Evolutionary conservation across 345 rosid genomes (phyloP), one percentile per base, ranked within the genome.

Genomic region (Lumnitzera racemosa): DNA sequence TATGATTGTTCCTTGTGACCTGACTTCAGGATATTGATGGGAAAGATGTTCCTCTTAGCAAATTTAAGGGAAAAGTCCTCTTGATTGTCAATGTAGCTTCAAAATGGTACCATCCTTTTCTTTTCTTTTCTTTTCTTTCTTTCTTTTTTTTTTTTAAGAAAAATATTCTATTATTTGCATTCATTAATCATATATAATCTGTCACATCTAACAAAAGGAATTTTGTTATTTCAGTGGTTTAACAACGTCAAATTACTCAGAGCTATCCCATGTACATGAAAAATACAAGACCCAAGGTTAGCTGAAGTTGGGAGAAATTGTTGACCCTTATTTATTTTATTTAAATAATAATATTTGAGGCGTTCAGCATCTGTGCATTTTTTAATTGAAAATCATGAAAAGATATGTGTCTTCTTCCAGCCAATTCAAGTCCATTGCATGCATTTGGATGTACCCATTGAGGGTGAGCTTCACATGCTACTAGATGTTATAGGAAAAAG

Each of bases 41-140:
- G 55, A 86, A 83, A 20, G 89, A 94, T 71, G 91, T 86, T 61
- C 57, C 95, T 68, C 82, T 90, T 67, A 76, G 76, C 73, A 80
- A 76, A 36, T 94, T 84, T 57, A 94, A 90, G 79, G 96, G 96
- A 55, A 90, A 88, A 70, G 86, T 66, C 72, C 81, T 94, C 57
- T 73, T 94, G 81, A 84, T 94, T 15, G 96, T 90, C 50, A 94
- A 94, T 63, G 99, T 94, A 41, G 99, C 99, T 77, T 94, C 99
- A 6, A 87, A 72, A 80, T 94, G 99, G 96, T 88, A 79, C 47
- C 20, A 20, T 20, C 20, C 20, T 20, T 20, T 20, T 20, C 20
- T 20, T 20, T 20, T 20, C 20, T 20, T 20, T 20, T 15, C 11
- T 27, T 49, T 15, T 24, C 6, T 20, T 49, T 13, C 25, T 49